Evolutionary conservation across 2,329 filamentous ascomycete species (phyloP), one percentile per base, ranked within the genome.

Genomic region (Penicillium hesseltinei): DNA sequence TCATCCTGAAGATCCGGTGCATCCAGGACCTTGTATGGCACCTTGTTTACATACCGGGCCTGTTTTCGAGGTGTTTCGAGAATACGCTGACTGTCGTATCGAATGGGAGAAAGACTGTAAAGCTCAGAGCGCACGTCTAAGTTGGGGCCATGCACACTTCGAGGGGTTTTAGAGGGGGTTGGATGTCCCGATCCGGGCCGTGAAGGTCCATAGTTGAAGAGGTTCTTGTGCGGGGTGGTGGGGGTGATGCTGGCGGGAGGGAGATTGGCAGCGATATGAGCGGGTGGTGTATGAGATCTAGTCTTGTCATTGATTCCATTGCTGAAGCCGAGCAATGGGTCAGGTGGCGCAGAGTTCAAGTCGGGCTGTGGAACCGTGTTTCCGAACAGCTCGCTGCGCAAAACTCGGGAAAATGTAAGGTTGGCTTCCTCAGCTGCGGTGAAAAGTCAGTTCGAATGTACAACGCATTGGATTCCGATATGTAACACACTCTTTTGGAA

Each of bases 1-100:
- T 99, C 94, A 69, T 99, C 94, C 29, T 93, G 92, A 45, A 99
- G 79, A 71, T 97, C 94, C 2, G 94, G 94, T 0, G 94, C 94
- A 78, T 99, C 94, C 10, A 99, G 81, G 2, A 99, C 94, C 75
- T 99, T 99, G 77, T 95, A 99, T 0, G 94, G 94, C 0, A 97
- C 93, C 74, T 97, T 97, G 75, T 91, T 93, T 21, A 99, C 91
- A 31, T 91, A 89, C 63, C 94, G 83, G 2, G 93, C 91, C 62
- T 94, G 91, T 67, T 94, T 91, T 61, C 92, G 84, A 2, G 93
- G 92, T 54, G 90, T 96, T 15, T 97, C 82, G 0, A 99, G 84
- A 83, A 99, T 95, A 58, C 91, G 89, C 69, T 97, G 94, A 67
- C 92, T 97, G 55, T 90, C 90, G 66, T 92, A 91, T 52, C 94